Evolutionary conservation across 768 basidiomycete genomes (phyloP).

Genomic region (Leccinum subtestaceum): DNA sequence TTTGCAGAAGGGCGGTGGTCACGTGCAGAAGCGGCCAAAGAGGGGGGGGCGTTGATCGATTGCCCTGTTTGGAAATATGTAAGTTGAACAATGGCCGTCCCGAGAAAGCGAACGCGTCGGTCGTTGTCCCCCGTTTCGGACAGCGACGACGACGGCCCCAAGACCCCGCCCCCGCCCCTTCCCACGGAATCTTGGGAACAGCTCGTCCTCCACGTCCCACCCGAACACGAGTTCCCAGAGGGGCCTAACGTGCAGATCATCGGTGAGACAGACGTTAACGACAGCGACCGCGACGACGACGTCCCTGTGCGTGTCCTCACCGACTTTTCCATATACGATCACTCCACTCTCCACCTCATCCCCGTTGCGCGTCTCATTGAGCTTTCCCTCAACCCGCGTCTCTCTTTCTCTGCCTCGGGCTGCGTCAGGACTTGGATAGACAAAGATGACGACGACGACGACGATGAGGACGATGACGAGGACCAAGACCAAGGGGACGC

Average conservation of each 20-base stretch:
- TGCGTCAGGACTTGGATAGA: slow-evolving; percentile 39
- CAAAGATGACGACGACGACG: slow-evolving; percentile 29
- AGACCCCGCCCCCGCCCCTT: slow-evolving; percentile 8
- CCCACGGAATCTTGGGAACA: slow-evolving; percentile 5
- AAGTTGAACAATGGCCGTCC: slow-evolving; percentile 18
- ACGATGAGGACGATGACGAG: slow-evolving; percentile 23
- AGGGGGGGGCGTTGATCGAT: too few species aligned
- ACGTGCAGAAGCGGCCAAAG: slow-evolving; percentile 10
- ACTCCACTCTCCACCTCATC: slow-evolving; percentile 36
- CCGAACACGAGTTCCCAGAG: slow-evolving; percentile 38
- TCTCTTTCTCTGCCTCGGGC: slow-evolving; percentile 37
- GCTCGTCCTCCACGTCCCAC: slow-evolving; percentile 12
- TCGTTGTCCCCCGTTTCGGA: slow-evolving; percentile 18
- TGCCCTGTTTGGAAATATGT: slow-evolving; percentile 2
- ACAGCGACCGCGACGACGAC: slow-evolving; percentile 30
- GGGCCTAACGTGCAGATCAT: slow-evolving; percentile 40
- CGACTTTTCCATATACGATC: slow-evolving; percentile 53
- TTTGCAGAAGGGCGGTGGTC: slow-evolving; percentile 1
- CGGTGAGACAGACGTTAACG: slow-evolving; percentile 39
- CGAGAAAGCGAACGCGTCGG: slow-evolving; percentile 26
- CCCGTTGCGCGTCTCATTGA: slow-evolving; percentile 39
- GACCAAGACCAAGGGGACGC: slow-evolving; percentile 23
- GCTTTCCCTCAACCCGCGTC: slow-evolving; percentile 19
- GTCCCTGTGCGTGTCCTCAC: slow-evolving; percentile 57
- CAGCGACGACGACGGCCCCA: slow-evolving; percentile 15